Conservation (phyloP, 306 rosid species). For the Boehmeria nivea region DNA sequence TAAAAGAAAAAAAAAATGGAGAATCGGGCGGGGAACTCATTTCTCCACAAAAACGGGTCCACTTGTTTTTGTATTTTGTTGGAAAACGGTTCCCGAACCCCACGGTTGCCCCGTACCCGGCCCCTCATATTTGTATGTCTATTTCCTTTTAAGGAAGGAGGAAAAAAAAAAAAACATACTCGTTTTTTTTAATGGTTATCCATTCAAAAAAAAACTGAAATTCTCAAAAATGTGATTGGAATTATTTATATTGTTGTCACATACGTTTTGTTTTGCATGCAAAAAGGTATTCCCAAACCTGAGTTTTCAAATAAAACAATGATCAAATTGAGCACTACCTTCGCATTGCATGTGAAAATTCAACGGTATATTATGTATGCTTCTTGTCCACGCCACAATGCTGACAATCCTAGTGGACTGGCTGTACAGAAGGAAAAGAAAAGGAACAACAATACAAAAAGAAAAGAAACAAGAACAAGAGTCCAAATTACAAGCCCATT, state of each 20-base stretch:
- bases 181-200: not conserved
- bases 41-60: too few species aligned
- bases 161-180: not conserved
- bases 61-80: too few species aligned
- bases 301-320: not conserved
- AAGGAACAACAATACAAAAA: not conserved
- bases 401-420: not conserved
- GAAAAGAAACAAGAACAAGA: not conserved
- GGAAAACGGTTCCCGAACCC: too few species aligned
- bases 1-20: too few species aligned
- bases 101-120: too few species aligned
- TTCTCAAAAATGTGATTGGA: too few species aligned
- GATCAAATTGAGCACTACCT: not conserved
- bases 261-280: conserved; percentile 1
- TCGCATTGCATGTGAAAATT: not conserved
- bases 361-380: not conserved
- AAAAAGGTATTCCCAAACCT: not conserved
- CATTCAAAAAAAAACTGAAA: too few species aligned
- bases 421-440: not conserved
- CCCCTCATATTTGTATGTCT: too few species aligned
- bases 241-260: not conserved
- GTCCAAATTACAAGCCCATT: not conserved
- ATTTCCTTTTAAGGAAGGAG: too few species aligned
- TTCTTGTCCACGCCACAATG: conserved; percentile 1
- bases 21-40: too few species aligned